Base-by-base conservation (phyloP, 2,329 filamentous ascomycete species). In the Xylaria polymorpha region DNA sequence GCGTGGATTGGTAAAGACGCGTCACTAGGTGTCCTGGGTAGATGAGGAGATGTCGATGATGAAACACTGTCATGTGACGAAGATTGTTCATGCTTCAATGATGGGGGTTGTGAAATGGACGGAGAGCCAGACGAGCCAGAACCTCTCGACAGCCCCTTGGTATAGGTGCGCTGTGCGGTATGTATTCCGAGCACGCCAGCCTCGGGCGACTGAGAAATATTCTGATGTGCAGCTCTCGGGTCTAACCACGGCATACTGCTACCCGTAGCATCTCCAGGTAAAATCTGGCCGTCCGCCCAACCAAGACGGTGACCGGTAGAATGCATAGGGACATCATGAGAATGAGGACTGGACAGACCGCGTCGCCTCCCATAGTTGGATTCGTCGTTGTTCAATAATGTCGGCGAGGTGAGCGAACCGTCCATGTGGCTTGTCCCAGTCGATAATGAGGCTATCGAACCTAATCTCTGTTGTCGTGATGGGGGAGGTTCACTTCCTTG, bases 1-100 rank as follows among this genome's bases (percentile, higher is more conserved):
- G 86, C 83, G 71, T 88, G 86, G 29, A 88, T 88, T 1, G 87
- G 85, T 12, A 88, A 72, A 0, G 85, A 80, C 0, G 85, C 83
- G 44, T 88, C 86, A 56, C 84, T 82, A 0, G 84, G 81, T 4
- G 83, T 84, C 50, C 85, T 80, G 1, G 83, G 80, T n/a, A 77
- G 77, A 29, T 77, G 75, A 25, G 79, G 80, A 1, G 84, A 83
- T 15, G 78, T 81, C 2, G 79, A 74, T 2, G 85, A 84, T 1
- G 80, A 79, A 48, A 79, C 77, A 56, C 83, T 86, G 39, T 82
- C 82, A 32, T 53, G 37, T 4, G 68, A 71, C 6, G 68, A 70
- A 3, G 68, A 69, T 22, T 68, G 63, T 51, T 87, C 84, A 35
- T 84, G 83, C 46, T 79, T 82, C 43, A 86, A 74, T 2, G 80